Evolutionary conservation across 331 rosid genomes (phyloP).

Genomic region (Spiraea crenata): DNA sequence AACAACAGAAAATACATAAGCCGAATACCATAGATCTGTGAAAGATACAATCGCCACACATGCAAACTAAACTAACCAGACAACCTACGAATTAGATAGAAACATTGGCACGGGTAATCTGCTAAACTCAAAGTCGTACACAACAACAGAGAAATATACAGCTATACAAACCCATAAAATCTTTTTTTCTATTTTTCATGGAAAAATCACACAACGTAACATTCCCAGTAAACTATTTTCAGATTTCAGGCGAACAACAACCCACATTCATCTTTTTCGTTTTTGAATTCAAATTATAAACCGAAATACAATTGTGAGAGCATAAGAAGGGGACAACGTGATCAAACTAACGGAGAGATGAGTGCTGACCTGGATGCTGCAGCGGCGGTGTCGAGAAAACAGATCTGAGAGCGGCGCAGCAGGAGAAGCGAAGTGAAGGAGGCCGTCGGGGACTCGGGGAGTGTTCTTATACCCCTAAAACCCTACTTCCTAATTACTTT

Average conservation of each 20-base stretch:
- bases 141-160: too few species aligned
- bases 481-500: constrained; percentile 3
- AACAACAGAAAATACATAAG: not conserved
- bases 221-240: not conserved
- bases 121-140: not conserved
- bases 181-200: not conserved
- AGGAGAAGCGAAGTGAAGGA: not conserved
- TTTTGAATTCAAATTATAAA: not conserved
- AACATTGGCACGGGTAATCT: not conserved
- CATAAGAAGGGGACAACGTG: not conserved
- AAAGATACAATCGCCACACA: not conserved
- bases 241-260: not conserved
- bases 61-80: not conserved
- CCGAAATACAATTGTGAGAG: not conserved
- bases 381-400: not conserved
- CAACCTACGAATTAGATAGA: not conserved
- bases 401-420: constrained; percentile 5
- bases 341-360: not conserved
- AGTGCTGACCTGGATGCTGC: constrained; percentile 12
- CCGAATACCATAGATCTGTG: too few species aligned
- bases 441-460: not conserved
- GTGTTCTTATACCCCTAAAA: constrained; percentile 13
- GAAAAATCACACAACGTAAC: not conserved
- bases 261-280: not conserved
- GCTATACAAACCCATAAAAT: not conserved